Conservation (phyloP, 208 protist genomes). For the Borovskyia barvae region DNA sequence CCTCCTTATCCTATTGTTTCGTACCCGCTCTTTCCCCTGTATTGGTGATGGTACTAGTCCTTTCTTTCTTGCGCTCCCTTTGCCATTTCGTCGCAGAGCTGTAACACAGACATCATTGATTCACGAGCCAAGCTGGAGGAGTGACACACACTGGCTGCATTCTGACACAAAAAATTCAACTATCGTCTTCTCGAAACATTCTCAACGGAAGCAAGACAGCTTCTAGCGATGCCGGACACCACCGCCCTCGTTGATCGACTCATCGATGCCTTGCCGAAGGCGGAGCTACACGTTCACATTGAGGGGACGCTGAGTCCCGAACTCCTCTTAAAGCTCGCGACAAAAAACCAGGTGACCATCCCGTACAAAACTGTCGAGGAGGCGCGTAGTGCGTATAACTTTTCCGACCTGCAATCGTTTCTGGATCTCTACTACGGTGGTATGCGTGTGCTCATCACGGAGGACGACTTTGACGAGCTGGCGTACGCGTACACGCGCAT, state of each 20-base stretch:
- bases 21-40: neutral
- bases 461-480: conserved; percentile 54
- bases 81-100: neutral
- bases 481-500: conserved; percentile 41
- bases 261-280: conserved; percentile 45
- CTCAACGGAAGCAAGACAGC: neutral
- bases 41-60: neutral
- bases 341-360: conserved; percentile 30
- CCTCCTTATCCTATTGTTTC: neutral
- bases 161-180: too few species aligned
- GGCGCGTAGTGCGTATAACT: conserved; percentile 42
- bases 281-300: conserved; percentile 66
- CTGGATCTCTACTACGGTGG: conserved; percentile 59
- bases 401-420: conserved; percentile 48
- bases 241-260: conserved; percentile 9
- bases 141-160: too few species aligned
- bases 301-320: conserved; percentile 57
- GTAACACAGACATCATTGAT: neutral
- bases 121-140: too few species aligned
- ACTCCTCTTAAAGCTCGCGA: conserved; percentile 43
- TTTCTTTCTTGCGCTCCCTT: neutral
- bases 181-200: neutral
- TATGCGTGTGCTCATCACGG: conserved; percentile 38
- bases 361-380: conserved; percentile 44
- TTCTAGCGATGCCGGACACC: conserved; percentile 8